Percentiles rank a stretch among this genome's conserved stretches.
These are phyloP conservation scores for Paramecium sexaurelia DNA, from an alignment of 73 alveolate species.

Conservation along the genomic window DNA sequence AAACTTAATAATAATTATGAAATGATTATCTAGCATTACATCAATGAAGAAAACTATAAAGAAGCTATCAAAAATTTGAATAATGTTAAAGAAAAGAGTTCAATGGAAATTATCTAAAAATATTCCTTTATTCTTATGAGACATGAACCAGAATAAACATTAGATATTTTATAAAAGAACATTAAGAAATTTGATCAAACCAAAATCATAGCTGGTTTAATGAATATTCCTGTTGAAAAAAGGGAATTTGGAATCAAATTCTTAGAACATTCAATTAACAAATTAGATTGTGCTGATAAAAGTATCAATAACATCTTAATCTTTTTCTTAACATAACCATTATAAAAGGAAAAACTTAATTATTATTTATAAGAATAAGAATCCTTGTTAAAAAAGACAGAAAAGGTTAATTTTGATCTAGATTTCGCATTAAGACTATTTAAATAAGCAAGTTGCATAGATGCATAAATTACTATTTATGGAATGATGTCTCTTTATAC, in stretches of 20 bases:
- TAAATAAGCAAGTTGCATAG: constrained; percentile 84
- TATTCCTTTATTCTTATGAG: constrained; percentile 90
- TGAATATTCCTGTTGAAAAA: constrained; percentile 82
- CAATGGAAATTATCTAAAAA: constrained; percentile 78
- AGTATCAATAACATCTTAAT: constrained; percentile 89
- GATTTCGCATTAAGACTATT: constrained; percentile 96
- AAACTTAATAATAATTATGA: constrained; percentile 31
- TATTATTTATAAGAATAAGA: constrained; percentile 83
- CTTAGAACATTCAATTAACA: constrained; percentile 71
- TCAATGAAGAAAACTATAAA: constrained; percentile 48
- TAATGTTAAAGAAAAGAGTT: constrained; percentile 40
- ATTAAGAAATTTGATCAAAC: constrained; percentile 78
- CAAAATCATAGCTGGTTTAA: constrained; percentile 89
- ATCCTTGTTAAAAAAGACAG: constrained; percentile 65
- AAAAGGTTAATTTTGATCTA: constrained; percentile 79
- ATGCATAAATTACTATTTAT: constrained; percentile 84
- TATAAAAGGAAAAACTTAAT: constrained; percentile 76
- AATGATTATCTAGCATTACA: constrained; percentile 24
- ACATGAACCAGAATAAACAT: constrained; percentile 84
- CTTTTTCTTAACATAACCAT: constrained; percentile 83
- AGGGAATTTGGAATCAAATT: constrained; percentile 76
- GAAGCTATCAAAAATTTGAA: constrained; percentile 44
- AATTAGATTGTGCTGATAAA: constrained; percentile 80
- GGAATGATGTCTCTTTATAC: constrained; percentile 94
- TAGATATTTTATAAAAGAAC: constrained; percentile 75